A percentile compares a stretch with the other conserved stretches of the same genome.
Conservation (phyloP, 2,329 filamentous ascomycete genomes). For the Shiraia sp. region DNA sequence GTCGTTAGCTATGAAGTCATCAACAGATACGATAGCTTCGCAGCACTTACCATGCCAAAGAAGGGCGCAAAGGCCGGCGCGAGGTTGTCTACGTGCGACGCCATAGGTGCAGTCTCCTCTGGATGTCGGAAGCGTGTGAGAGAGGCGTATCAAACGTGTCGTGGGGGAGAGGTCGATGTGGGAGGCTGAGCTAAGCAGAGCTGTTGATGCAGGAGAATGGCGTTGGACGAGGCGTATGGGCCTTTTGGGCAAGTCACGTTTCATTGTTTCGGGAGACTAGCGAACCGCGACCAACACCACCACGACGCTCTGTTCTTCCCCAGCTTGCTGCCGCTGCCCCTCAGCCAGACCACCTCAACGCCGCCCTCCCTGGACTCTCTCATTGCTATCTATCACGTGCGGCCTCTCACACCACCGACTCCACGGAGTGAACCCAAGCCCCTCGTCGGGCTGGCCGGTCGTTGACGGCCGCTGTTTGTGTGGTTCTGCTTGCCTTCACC, state of each 20-base stretch:
- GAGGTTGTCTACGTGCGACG: slow-evolving; percentile 23
- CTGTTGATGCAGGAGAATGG: too few species aligned
- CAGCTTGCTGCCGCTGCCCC: too few species aligned
- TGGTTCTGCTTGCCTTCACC: slow-evolving; percentile 11
- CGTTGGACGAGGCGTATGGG: too few species aligned
- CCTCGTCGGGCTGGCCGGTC: slow-evolving; percentile 27
- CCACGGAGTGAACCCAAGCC: slow-evolving; percentile 13
- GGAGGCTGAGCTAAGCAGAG: slow-evolving; percentile 3
- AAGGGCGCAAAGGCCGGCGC: slow-evolving; percentile 84
- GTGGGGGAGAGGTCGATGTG: slow-evolving; percentile 2
- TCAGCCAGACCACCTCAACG: too few species aligned
- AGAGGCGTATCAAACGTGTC: slow-evolving; percentile 1
- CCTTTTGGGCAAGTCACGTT: too few species aligned
- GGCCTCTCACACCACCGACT: slow-evolving; percentile 10
- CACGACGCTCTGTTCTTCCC: too few species aligned
- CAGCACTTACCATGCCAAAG: slow-evolving; percentile 79
- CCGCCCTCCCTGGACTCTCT: too few species aligned
- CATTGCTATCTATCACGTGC: slow-evolving; percentile 9
- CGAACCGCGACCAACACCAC: too few species aligned
- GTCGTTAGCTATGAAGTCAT: slow-evolving; percentile 44
- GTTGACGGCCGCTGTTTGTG: slow-evolving; percentile 8
- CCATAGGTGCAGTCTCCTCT: slow-evolving; percentile 21
- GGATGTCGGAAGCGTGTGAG: slow-evolving; percentile 3
- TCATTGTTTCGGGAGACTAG: too few species aligned
- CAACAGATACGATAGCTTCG: slow-evolving; percentile 1